Conservation (phyloP, 495 filamentous ascomycete species). For the Tuber microsphaerosporum region DNA sequence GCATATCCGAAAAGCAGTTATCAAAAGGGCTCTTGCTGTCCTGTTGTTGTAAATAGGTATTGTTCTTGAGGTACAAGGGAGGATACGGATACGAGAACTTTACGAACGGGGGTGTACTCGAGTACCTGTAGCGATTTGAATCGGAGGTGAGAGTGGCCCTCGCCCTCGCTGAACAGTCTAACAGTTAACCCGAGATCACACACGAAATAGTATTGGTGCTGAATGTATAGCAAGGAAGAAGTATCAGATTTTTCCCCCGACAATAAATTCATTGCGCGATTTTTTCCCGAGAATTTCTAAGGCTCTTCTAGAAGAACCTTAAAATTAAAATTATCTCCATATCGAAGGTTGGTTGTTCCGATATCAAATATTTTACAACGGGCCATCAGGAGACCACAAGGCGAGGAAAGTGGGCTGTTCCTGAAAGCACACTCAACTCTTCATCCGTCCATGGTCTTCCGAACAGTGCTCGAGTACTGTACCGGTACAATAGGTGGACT, state of each 20-base stretch:
- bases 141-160: neutral
- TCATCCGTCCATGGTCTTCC: neutral
- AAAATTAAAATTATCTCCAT: conserved; percentile 7
- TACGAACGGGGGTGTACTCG: too few relatives aligned
- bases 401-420: conserved; percentile 12
- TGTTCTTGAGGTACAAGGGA: too few relatives aligned
- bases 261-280: neutral
- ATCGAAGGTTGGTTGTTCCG: conserved; percentile 30
- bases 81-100: too few relatives aligned
- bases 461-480: too few relatives aligned
- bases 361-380: conserved; percentile 15
- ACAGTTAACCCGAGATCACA: neutral
- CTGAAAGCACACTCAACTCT: conserved; percentile 20
- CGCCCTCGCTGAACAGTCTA: neutral
- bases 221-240: neutral
- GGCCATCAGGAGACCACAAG: neutral
- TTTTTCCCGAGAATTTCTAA: neutral
- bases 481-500: too few relatives aligned
- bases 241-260: neutral
- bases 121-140: neutral
- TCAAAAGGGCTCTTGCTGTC: too few relatives aligned
- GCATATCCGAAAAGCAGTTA: too few relatives aligned
- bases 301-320: neutral
- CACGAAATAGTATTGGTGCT: neutral
- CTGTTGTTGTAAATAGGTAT: too few relatives aligned